Evolutionary conservation across 306 rosid species (phyloP), one percentile per base, ranked within the genome.

Genomic region (Senna tora): DNA sequence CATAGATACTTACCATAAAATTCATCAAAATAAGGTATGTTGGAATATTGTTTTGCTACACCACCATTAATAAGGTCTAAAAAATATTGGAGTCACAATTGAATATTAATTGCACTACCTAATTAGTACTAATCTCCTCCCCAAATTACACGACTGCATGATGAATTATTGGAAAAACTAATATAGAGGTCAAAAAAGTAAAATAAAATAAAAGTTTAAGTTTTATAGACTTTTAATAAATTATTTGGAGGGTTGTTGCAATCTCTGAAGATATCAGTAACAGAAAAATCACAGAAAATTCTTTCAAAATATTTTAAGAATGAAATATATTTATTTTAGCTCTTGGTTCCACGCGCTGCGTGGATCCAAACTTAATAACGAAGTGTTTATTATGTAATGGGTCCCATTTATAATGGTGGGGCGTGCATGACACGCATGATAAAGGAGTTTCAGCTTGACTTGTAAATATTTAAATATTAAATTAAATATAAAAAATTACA

Each of bases 381-480:
- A 38, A 22, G 5, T 5, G 39, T n/a, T 38, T 28, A 67, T 63
- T 17, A 66, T 30, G 22, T 5, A 2, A 0, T 21, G 54, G 81
- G 75, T 13, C 77, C 80, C 67, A 57, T 4, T 1, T 36, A 8
- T 22, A 32, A 55, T n/a, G 9, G 0, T 6, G 4, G 80, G 22
- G 72, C 77, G 83, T 82, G 77, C 16, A 4, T 0, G 1, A 2
- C 83, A 77, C 83, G 83, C 77, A n/a, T 74, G 45, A 5, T 6
- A 11, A 61, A 62, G 41, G 68, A 34, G 69, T 43, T 41, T 21
- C 64, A 65, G 21, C 43, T 67, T 46, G 58, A 52, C 59, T 1
- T 70, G 20, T 33, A 53, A 25, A 25, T 25, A 25, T 25, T 25
- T 25, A 25, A 25, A 25, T 25, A 25, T 25, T 1, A 25, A 25